These are phyloP conservation scores for Triglochin maritima DNA, from an alignment of 106 monocot genomes.

Conservation along the genomic window DNA sequence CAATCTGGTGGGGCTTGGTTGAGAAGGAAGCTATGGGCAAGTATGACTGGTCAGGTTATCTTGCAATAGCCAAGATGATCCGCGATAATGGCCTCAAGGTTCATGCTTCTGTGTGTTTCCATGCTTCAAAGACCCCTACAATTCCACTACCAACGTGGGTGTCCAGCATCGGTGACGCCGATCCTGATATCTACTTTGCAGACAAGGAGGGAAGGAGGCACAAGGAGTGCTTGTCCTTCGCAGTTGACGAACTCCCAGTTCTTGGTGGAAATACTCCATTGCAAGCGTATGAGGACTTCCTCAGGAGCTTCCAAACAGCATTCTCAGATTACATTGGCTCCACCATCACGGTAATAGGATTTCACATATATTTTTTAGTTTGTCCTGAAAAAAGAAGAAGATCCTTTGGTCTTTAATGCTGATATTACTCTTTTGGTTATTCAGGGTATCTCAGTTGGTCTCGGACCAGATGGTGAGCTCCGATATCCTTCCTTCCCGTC, in stretches of 20 bases:
- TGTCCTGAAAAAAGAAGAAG: not conserved
- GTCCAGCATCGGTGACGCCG: conserved; percentile 13
- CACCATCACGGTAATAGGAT: conserved; percentile 37
- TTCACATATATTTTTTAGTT: too few species aligned
- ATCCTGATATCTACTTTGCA: conserved; percentile 54
- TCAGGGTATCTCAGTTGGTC: conserved; percentile 45
- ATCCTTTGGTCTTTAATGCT: too few species aligned
- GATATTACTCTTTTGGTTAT: not conserved
- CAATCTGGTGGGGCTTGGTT: conserved; percentile 47
- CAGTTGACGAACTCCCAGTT: conserved; percentile 49
- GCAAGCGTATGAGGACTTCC: conserved; percentile 32
- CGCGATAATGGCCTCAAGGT: conserved; percentile 45
- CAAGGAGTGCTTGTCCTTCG: conserved; percentile 46
- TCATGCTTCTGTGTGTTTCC: conserved; percentile 31
- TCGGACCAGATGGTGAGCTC: conserved; percentile 62
- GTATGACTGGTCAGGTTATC: conserved; percentile 39
- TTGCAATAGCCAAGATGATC: conserved; percentile 35
- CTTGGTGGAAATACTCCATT: conserved; percentile 42
- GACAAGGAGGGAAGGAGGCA: conserved; percentile 28
- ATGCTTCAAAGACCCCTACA: conserved; percentile 14
- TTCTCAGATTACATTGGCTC: conserved; percentile 50
- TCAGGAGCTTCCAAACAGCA: conserved; percentile 28
- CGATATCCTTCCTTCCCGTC: conserved; percentile 47
- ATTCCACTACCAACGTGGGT: conserved; percentile 46
- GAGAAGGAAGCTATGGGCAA: conserved; percentile 31